phyloP scores from a whole-genome alignment of 176 grass and related monocot genomes.

The Musa beccarii region DNA sequence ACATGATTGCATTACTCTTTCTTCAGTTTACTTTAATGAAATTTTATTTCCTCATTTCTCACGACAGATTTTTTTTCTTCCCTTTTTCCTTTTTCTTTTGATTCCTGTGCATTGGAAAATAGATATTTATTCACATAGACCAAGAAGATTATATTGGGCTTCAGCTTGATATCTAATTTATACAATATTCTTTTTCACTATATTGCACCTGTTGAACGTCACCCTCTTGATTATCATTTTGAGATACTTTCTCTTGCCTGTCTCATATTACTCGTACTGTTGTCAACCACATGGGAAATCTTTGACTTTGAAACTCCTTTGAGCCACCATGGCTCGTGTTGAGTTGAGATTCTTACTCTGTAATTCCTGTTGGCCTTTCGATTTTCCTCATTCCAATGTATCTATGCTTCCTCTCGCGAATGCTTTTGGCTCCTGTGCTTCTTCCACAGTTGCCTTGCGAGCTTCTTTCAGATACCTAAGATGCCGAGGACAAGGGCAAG shows the following conservation, averaged over 20 bases:
- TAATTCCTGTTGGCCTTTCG: slow-evolving; percentile 34
- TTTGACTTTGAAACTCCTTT: slow-evolving; percentile 15
- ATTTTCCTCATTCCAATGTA: slow-evolving; percentile 46
- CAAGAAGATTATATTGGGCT: slow-evolving; percentile 10
- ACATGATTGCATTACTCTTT: neutral
- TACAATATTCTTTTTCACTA: neutral
- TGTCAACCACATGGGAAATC: neutral
- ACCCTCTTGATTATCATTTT: slow-evolving; percentile 8
- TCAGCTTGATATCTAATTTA: slow-evolving; percentile 11
- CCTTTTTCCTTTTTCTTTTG: neutral
- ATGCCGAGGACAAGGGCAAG: slow-evolving; percentile 54
- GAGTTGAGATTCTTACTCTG: slow-evolving; percentile 33
- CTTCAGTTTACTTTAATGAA: neutral
- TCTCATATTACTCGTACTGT: slow-evolving; percentile 11
- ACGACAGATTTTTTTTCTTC: neutral
- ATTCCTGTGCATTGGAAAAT: slow-evolving; percentile 13
- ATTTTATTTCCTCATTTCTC: neutral
- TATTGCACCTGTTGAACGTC: slow-evolving; percentile 5
- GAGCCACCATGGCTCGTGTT: slow-evolving; percentile 33
- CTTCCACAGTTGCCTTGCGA: slow-evolving; percentile 57
- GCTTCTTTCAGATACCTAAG: slow-evolving; percentile 45
- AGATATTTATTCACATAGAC: slow-evolving; percentile 9
- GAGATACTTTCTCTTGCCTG: slow-evolving; percentile 13
- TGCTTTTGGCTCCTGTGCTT: slow-evolving; percentile 44
- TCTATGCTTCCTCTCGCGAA: slow-evolving; percentile 40